Percentiles rank a stretch among this genome's conserved stretches.
Evolutionary conservation across 371 early-diverging fungal genomes (phyloP).

Genomic region (Mucor circinelloides): DNA sequence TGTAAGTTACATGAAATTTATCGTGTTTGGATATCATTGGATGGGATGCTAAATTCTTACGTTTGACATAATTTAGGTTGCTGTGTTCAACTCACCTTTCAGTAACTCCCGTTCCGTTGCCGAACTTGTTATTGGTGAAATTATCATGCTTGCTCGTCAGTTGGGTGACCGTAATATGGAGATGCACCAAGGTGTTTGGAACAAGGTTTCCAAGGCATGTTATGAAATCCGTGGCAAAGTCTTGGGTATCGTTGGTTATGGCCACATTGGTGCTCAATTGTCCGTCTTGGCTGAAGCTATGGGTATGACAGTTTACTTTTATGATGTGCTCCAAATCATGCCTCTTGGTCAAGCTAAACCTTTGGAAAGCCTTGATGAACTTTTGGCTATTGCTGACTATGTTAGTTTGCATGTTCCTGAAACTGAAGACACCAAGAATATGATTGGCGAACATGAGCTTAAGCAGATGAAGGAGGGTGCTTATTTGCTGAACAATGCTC

Average conservation of each 20-base stretch:
- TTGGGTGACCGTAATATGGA: slow-evolving; percentile 91
- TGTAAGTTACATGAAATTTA: slow-evolving; percentile 52
- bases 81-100: slow-evolving; percentile 98
- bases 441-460: slow-evolving; percentile 86
- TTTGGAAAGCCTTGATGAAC: slow-evolving; percentile 64
- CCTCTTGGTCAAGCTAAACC: slow-evolving; percentile 87
- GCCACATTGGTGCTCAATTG: slow-evolving; percentile 96
- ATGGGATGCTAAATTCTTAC: background rate
- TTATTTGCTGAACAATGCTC: slow-evolving; percentile 91
- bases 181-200: slow-evolving; percentile 91
- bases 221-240: slow-evolving; percentile 94
- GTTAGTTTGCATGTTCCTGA: slow-evolving; percentile 96
- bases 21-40: background rate
- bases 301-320: slow-evolving; percentile 90
- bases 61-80: slow-evolving; percentile 55
- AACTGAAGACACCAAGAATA: slow-evolving; percentile 92
- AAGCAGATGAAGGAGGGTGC: slow-evolving; percentile 85
- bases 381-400: slow-evolving; percentile 83
- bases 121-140: slow-evolving; percentile 91
- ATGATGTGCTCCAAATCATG: slow-evolving; percentile 92
- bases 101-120: slow-evolving; percentile 88
- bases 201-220: slow-evolving; percentile 85
- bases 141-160: slow-evolving; percentile 89
- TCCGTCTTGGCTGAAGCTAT: slow-evolving; percentile 95
- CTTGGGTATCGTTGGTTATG: slow-evolving; percentile 96